These are phyloP conservation scores for Lepiota brunneoincarnata DNA, from an alignment of 768 basidiomycete genomes.

Conservation along the genomic window DNA sequence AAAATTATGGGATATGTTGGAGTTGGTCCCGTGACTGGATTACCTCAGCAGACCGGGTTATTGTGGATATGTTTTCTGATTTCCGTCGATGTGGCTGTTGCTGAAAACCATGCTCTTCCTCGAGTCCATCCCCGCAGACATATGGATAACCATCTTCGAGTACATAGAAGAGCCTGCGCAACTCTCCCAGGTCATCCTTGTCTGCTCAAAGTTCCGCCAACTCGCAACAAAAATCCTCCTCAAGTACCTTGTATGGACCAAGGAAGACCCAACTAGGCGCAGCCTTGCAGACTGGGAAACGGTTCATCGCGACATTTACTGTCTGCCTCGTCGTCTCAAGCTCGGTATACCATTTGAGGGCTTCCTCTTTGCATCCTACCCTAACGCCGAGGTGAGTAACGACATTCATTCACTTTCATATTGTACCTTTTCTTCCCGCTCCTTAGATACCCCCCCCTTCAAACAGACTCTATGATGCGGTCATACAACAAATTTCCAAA, in stretches of 20 bases:
- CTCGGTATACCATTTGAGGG: slow-evolving; percentile 21
- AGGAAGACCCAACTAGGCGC: slow-evolving; percentile 14
- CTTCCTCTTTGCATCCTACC: neutral
- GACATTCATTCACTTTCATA: neutral
- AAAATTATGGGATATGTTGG: no score
- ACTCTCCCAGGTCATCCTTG: slow-evolving; percentile 20
- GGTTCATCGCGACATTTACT: slow-evolving; percentile 11
- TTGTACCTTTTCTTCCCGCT: neutral
- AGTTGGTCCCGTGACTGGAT: neutral
- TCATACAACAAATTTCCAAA: slow-evolving; percentile 18
- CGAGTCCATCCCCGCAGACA: slow-evolving; percentile 23
- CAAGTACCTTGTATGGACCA: slow-evolving; percentile 23
- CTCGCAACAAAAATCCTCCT: slow-evolving; percentile 24
- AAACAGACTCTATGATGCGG: slow-evolving; percentile 19
- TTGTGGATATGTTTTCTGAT: slow-evolving; percentile 12
- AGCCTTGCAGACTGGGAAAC: slow-evolving; percentile 24
- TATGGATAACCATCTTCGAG: slow-evolving; percentile 31
- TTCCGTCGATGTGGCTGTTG: slow-evolving; percentile 2
- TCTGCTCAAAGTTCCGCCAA: slow-evolving; percentile 21
- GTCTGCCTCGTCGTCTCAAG: slow-evolving; percentile 20
- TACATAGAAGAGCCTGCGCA: slow-evolving; percentile 17
- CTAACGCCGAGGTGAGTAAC: neutral
- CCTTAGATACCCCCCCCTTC: neutral
- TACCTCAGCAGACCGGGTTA: slow-evolving; percentile 14
- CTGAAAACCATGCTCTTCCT: slow-evolving; percentile 13